Evolutionary conservation across 768 basidiomycete genomes (phyloP).

Genomic region (Pisolithus albus): DNA sequence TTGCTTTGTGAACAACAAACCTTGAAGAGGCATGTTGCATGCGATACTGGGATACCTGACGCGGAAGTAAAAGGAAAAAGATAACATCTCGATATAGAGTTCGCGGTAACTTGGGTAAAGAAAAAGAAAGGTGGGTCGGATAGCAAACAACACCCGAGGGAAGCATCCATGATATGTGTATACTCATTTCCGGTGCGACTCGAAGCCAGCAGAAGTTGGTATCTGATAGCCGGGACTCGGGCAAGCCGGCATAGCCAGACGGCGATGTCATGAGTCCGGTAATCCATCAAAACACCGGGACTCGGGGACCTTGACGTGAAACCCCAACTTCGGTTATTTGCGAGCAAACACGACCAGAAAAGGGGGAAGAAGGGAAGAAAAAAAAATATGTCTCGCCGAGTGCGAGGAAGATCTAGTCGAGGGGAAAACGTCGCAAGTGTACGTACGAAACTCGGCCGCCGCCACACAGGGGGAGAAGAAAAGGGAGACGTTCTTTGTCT

Average conservation of each 20-base stretch:
- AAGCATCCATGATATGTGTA: not conserved
- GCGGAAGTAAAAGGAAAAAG: not conserved
- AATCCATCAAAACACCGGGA: not conserved
- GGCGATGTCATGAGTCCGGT: not conserved
- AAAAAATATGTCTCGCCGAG: not conserved
- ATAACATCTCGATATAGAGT: not conserved
- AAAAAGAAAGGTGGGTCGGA: not conserved
- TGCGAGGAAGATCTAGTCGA: too few relatives aligned
- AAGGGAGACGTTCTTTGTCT: not conserved
- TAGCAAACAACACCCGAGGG: not conserved
- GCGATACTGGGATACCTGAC: not conserved
- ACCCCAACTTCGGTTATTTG: not conserved
- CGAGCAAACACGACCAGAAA: not conserved
- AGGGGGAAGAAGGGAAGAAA: not conserved
- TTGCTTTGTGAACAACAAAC: too few relatives aligned
- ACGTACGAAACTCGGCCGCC: not conserved
- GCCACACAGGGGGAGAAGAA: too few relatives aligned
- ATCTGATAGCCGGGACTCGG: not conserved
- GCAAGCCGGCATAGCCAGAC: not conserved
- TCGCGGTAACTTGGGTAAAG: not conserved
- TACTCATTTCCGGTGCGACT: not conserved
- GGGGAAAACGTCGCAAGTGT: not conserved
- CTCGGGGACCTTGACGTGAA: not conserved
- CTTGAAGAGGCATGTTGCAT: too few relatives aligned
- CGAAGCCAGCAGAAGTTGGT: not conserved